Conservation (phyloP, 768 basidiomycete genomes). For the Panaeolus cyanescens region DNA sequence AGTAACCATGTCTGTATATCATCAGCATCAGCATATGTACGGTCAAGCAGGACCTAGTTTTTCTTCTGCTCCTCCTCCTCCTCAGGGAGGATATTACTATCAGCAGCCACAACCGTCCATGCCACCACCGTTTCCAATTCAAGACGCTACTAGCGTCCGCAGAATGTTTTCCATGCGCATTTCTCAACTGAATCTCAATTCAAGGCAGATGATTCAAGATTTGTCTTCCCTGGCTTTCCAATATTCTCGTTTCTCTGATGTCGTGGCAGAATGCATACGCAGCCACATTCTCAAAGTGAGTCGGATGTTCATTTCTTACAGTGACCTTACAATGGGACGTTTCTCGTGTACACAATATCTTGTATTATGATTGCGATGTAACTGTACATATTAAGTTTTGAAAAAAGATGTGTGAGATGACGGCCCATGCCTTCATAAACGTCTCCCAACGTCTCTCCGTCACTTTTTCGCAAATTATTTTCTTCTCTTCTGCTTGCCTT, state of each 20-base stretch:
- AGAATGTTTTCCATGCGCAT: constrained; percentile 78
- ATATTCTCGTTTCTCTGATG: constrained; percentile 72
- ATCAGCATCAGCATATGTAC: constrained; percentile 65
- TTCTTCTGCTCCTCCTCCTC: constrained; percentile 37
- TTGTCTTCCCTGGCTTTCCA: constrained; percentile 93
- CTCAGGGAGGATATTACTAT: constrained; percentile 37
- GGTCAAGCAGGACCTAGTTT: constrained; percentile 56
- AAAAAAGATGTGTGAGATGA: constrained; percentile 35
- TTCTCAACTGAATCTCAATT: constrained; percentile 87
- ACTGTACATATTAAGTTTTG: constrained; percentile 32
- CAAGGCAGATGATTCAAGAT: constrained; percentile 90
- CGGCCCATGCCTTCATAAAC: constrained; percentile 20
- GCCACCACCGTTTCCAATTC: constrained; percentile 35
- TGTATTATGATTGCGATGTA: constrained; percentile 12
- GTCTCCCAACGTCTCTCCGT: constrained; percentile 17
- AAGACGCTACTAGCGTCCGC: constrained; percentile 40
- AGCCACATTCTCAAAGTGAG: constrained; percentile 89
- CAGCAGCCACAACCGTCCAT: constrained; percentile 36
- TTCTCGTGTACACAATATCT: background rate
- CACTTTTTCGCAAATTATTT: constrained; percentile 14
- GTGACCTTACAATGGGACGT: constrained; percentile 19
- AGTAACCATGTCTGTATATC: constrained; percentile 59
- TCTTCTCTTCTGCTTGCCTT: constrained; percentile 27
- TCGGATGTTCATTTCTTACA: constrained; percentile 29
- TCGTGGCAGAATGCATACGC: constrained; percentile 82